phyloP scores from a whole-genome alignment of 306 rosid species.

The Canavalia gladiata region DNA sequence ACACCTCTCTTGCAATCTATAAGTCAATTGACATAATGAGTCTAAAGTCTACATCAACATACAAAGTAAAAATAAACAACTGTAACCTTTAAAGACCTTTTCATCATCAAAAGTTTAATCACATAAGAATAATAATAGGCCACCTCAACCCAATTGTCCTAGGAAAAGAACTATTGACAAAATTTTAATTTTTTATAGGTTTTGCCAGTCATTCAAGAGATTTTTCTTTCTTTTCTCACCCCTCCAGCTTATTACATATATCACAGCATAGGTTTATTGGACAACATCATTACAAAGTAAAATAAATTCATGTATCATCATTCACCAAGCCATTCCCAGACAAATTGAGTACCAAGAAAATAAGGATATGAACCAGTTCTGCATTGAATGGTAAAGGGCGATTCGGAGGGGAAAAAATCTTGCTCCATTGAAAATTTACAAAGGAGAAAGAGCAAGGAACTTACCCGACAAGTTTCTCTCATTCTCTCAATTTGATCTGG shows the following conservation, averaged over 20 bases:
- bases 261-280: neutral
- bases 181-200: neutral
- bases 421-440: conserved; percentile 14
- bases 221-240: neutral
- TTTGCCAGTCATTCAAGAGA: neutral
- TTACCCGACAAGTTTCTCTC: conserved; percentile 86
- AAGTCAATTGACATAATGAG: conserved; percentile 11
- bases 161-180: neutral
- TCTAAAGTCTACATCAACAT: neutral
- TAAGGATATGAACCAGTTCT: conserved; percentile 22
- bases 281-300: neutral
- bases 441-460: conserved; percentile 36
- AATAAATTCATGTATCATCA: neutral
- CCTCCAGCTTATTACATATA: conserved; percentile 8
- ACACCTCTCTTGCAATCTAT: conserved; percentile 88
- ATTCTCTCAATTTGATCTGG: conserved; percentile 76
- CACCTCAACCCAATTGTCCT: conserved; percentile 17
- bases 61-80: neutral
- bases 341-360: neutral
- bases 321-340: conserved; percentile 13
- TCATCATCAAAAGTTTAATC: conserved; percentile 20
- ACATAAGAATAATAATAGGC: neutral
- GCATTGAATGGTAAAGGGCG: neutral
- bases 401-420: neutral
- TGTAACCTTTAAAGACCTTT: neutral